Conservation (phyloP, 2,329 filamentous ascomycete species). For the Sporothrix pseudoabietina region DNA sequence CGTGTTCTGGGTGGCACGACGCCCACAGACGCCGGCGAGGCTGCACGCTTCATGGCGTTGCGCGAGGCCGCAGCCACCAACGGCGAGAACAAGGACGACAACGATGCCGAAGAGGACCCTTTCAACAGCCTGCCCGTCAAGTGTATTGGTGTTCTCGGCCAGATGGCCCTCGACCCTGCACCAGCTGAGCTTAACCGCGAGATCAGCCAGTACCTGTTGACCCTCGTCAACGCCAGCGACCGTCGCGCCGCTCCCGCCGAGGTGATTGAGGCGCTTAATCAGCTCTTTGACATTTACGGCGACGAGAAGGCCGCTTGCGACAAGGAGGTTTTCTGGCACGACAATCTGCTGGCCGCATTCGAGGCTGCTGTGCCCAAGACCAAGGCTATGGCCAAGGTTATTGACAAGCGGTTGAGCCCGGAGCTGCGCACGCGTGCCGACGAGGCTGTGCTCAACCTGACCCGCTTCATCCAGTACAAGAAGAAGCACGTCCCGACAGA, state of each 20-base stretch:
- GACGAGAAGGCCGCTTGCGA: slow-evolving; percentile 63
- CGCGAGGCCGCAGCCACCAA: slow-evolving; percentile 46
- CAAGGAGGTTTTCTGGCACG: slow-evolving; percentile 64
- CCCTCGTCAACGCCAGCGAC: slow-evolving; percentile 52
- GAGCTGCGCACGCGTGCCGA: slow-evolving; percentile 63
- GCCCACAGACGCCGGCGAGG: slow-evolving; percentile 56
- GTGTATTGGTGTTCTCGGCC: slow-evolving; percentile 67
- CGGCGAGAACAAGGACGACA: slow-evolving; percentile 41
- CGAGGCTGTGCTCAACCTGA: slow-evolving; percentile 62
- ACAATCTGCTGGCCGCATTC: slow-evolving; percentile 61
- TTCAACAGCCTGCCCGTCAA: slow-evolving; percentile 66
- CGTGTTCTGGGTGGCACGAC: slow-evolving; percentile 56
- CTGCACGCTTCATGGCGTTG: slow-evolving; percentile 65
- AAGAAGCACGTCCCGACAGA: slow-evolving; percentile 50
- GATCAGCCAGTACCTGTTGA: slow-evolving; percentile 64
- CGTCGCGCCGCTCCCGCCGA: slow-evolving; percentile 55
- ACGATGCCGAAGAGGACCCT: slow-evolving; percentile 46
- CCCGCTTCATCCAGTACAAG: slow-evolving; percentile 66
- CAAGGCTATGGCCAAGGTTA: slow-evolving; percentile 58
- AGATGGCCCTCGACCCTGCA: slow-evolving; percentile 60
- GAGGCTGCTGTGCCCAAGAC: slow-evolving; percentile 57
- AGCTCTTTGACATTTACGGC: slow-evolving; percentile 68
- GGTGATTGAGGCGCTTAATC: slow-evolving; percentile 64
- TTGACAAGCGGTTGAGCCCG: slow-evolving; percentile 60
- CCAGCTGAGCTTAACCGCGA: slow-evolving; percentile 60